A percentile compares a stretch with the other conserved stretches of the same genome.
phyloP scores from a whole-genome alignment of 164 flowering plant genomes.

The Nymphaea thermarum region DNA sequence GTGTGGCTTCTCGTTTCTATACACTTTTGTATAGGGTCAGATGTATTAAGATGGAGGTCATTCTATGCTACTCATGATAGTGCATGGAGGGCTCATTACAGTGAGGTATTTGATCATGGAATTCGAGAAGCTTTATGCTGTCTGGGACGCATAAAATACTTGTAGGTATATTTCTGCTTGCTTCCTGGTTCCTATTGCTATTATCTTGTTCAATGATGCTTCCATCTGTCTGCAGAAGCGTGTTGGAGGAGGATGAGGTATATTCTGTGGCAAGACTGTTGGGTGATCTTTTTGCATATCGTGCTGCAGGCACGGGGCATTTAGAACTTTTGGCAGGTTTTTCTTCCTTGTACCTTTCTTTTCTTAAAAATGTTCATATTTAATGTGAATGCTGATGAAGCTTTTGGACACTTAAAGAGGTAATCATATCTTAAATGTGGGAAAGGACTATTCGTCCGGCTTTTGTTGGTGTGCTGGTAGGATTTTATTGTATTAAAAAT shows the following conservation, averaged over 20 bases:
- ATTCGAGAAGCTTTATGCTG: constrained; percentile 87
- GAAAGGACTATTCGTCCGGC: too few species aligned
- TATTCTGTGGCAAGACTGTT: constrained; percentile 63
- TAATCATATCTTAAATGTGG: too few species aligned
- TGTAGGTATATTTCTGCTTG: constrained; percentile 28
- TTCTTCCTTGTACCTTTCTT: neutral
- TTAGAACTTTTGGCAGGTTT: constrained; percentile 78
- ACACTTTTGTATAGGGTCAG: constrained; percentile 60
- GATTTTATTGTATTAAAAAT: too few species aligned
- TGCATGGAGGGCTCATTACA: constrained; percentile 80
- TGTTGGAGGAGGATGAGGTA: constrained; percentile 69
- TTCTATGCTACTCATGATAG: constrained; percentile 64
- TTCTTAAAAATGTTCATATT: too few species aligned
- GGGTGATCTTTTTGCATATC: constrained; percentile 90
- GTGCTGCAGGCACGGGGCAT: constrained; percentile 91
- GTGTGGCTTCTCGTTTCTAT: constrained; percentile 36
- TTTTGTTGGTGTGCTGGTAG: too few species aligned
- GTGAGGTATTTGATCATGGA: constrained; percentile 81
- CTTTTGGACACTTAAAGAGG: too few species aligned
- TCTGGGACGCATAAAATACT: constrained; percentile 65
- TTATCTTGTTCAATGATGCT: neutral
- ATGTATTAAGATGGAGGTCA: constrained; percentile 72
- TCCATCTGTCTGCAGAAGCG: constrained; percentile 31
- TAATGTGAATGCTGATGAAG: too few species aligned
- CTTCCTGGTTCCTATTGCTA: neutral